Base-by-base conservation (phyloP, 352 stramenopile species). In the Pythium scleroteichum region DNA sequence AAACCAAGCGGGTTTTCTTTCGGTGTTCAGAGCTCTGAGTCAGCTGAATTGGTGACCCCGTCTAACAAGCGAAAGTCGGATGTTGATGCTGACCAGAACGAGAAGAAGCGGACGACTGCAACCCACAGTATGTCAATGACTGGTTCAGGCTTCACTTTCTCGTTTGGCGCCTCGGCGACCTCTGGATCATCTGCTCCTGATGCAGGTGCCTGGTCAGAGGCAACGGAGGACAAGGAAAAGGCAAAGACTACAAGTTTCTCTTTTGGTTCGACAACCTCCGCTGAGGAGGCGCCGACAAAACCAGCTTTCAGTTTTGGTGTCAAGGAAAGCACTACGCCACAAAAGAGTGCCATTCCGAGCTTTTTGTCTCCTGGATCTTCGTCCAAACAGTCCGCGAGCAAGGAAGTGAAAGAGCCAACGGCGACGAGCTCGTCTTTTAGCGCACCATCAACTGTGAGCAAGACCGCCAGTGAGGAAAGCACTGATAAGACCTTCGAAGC, bases 1-100 rank as follows among this genome's bases (percentile, higher is more conserved):
- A 68, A 63, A 32, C 20, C 54, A 14, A 58, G 26, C 19, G 52
- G 63, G 1, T 66, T 70, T 23, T 66, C 63, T n/a, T 69, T 69
- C 33, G 49, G 62, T 46, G 62, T 26, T 44, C 24, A 52, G 6
- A 33, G 9, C 12, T 20, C 24, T 29, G 29, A 46, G n/a, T 17
- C 42, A 4, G 19, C 24, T 42, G 20, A 48, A 26, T 40, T 29
- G 50, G 52, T 8, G 5, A 48, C 32, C 6, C 38, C 20, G 29
- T 50, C 50, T 5, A 22, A 51, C n/a, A 63, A 57, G 50, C 49
- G 32, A 9, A 65, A 65, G 51, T 8, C 54, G 2, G 52, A 32
- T 24, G 44, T 48, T 27, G 39, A 59, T 6, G 23, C 20, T 19
- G n/a, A 20, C 10, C 12, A 13, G 3, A 53, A 39, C 23, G 53